Base-by-base conservation (phyloP, 1,284 basidiomycete species). In the Athelia psychrophila region DNA sequence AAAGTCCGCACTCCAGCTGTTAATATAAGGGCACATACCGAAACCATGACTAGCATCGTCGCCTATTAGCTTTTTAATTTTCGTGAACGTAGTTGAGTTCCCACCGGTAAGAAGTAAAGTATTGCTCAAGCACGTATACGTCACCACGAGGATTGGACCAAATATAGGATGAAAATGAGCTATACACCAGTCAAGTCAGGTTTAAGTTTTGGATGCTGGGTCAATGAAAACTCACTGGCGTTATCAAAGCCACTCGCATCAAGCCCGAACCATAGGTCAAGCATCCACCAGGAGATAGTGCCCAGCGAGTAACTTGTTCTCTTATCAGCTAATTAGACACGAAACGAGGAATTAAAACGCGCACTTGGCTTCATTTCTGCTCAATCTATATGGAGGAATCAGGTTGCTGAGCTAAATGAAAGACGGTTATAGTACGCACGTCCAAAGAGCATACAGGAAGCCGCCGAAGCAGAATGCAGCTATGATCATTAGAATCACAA, bases 371-470 rank as follows among this genome's bases (percentile, higher is more conserved):
- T 78, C 66, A 64, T 79, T 84, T 36, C 80, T 77, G 61, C 81
- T 80, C 59, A 89, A 61, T 13, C 86, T 89, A 44, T 23, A 38
- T 44, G 52, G 55, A 38, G 52, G 51, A 49, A 20, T 53, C 44
- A 33, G 49, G 45, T 30, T 49, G 36, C 24, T n/a, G 18, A 47
- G 44, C 25, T n/a, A 16, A n/a, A 46, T 48, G 24, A 53, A 33
- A 25, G 18, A 4, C 20, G 46, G 22, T 35, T 6, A 47, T 18
- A 27, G 22, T 23, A 80, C 89, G 67, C 63, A 92, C 78, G 91
- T 95, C 84, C 86, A 95, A 18, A 97, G 76, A 0, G 93, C 92
- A 69, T 96, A 97, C 30, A 94, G 67, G 66, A 98, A 98, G 3
- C 94, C 93, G 36, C 80, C 83, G 61, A 93, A 93, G 64, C 93